phyloP scores from a whole-genome alignment of 805 yeast genomes.

The Candida verbasci region DNA sequence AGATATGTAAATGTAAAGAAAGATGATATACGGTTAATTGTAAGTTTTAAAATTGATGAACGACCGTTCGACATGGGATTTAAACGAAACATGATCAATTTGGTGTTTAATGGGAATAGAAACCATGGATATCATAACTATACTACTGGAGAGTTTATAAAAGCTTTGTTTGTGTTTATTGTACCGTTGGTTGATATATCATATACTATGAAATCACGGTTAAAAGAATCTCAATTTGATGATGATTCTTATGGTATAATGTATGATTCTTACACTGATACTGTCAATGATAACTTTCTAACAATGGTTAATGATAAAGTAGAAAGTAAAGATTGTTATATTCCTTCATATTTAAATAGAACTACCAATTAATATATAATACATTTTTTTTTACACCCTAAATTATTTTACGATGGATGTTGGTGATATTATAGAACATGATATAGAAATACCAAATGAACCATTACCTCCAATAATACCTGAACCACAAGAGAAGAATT shows the following conservation, averaged over 20 bases:
- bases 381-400: constrained; percentile 1
- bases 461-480: constrained; percentile 18
- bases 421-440: constrained; percentile 70
- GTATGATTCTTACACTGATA: constrained; percentile 9
- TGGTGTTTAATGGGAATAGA: constrained; percentile 21
- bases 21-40: constrained; percentile 31
- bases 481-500: constrained; percentile 32
- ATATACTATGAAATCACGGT: too few species aligned
- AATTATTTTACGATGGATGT: constrained; percentile 47
- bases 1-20: constrained; percentile 42
- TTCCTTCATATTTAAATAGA: constrained; percentile 13
- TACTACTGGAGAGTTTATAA: constrained; percentile 14
- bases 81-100: constrained; percentile 30
- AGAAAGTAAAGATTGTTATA: constrained; percentile 11
- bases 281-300: constrained; percentile 10
- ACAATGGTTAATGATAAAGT: constrained; percentile 13
- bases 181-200: constrained; percentile 22
- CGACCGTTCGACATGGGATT: constrained; percentile 36
- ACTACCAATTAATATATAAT: neutral
- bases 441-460: constrained; percentile 32
- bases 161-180: constrained; percentile 12
- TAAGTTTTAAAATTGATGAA: constrained; percentile 26
- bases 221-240: too few species aligned
- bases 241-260: too few species aligned
- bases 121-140: constrained; percentile 14